Percentiles rank a stretch among this genome's conserved stretches.
Evolutionary conservation across 805 yeast genomes (phyloP).

Genomic region (Zygosaccharomyces gambellarensis): DNA sequence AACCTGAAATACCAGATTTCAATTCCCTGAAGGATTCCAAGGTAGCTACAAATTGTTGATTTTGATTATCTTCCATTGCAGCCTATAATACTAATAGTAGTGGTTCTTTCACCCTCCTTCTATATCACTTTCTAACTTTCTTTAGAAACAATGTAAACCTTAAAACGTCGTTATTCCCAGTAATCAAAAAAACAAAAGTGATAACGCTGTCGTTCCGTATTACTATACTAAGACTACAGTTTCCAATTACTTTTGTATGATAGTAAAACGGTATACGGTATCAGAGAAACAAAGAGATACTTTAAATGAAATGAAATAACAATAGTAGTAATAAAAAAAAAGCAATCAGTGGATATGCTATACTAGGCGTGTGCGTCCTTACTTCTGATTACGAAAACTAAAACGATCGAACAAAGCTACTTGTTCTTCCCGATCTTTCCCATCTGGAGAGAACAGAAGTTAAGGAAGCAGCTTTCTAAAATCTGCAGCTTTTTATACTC

Average conservation of each 20-base stretch:
- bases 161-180: neutral
- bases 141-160: neutral
- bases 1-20: slow-evolving; percentile 90
- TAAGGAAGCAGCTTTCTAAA: neutral
- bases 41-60: slow-evolving; percentile 38
- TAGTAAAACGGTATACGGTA: neutral
- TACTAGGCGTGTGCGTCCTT: neutral
- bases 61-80: slow-evolving; percentile 26
- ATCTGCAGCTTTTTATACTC: neutral
- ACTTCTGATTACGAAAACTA: neutral
- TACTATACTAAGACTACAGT: slow-evolving; percentile 7
- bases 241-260: slow-evolving; percentile 2
- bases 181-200: neutral
- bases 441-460: no score
- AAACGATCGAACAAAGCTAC: neutral
- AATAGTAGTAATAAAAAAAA: neutral
- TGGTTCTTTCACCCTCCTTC: neutral
- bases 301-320: neutral
- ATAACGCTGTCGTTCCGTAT: slow-evolving; percentile 4
- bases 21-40: slow-evolving; percentile 44
- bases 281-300: slow-evolving; percentile 1
- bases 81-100: neutral
- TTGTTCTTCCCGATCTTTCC: neutral
- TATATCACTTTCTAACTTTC: neutral
- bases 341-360: neutral